These are phyloP conservation scores for Acer saccharum DNA, from an alignment of 345 rosid species.

Conservation along the genomic window DNA sequence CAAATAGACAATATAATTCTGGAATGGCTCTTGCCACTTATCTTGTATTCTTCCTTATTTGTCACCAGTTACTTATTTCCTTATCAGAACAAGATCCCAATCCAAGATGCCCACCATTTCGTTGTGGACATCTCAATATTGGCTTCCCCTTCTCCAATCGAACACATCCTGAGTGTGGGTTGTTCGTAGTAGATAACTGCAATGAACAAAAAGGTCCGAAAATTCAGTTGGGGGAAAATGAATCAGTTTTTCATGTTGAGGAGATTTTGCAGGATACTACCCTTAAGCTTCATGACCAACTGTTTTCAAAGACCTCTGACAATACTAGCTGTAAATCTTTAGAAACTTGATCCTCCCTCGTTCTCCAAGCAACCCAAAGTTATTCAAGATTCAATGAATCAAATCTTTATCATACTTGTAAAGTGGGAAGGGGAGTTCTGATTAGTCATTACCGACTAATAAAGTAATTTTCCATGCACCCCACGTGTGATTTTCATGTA, in stretches of 20 bases:
- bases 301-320: neutral
- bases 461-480: too few relatives aligned
- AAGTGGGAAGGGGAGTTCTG: too few relatives aligned
- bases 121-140: constrained; percentile 31
- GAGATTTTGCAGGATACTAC: constrained; percentile 32
- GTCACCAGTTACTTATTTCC: too few relatives aligned
- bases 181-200: constrained; percentile 34
- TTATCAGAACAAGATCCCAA: neutral
- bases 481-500: too few relatives aligned
- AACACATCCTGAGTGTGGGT: constrained; percentile 28
- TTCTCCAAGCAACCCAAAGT: too few relatives aligned
- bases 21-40: too few relatives aligned
- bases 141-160: constrained; percentile 20
- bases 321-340: neutral
- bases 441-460: too few relatives aligned
- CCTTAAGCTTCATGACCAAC: neutral
- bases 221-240: constrained; percentile 33
- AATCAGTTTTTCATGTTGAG: constrained; percentile 22
- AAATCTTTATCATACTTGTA: too few relatives aligned
- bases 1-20: too few relatives aligned
- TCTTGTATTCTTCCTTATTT: too few relatives aligned
- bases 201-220: neutral
- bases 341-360: neutral
- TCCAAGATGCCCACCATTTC: neutral
- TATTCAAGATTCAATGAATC: too few relatives aligned